A percentile compares a stretch with the other conserved stretches of the same genome.
Evolutionary conservation across 257 asterid genomes (phyloP).

Genomic region (Plantago ovata): DNA sequence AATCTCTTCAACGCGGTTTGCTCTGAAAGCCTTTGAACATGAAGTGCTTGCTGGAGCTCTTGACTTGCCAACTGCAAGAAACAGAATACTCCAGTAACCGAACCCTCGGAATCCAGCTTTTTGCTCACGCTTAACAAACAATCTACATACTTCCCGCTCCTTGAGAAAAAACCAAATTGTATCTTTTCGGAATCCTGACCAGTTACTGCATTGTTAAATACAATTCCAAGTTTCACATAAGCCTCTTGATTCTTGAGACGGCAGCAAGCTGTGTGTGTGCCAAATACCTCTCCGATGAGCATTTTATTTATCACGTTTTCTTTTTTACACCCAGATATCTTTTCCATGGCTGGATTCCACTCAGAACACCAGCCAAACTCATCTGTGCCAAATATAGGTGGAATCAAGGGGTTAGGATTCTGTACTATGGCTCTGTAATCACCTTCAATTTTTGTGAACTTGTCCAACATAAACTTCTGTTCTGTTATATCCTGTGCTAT

Average conservation of each 20-base stretch:
- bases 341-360: constrained; percentile 94
- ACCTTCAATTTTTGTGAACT: constrained; percentile 90
- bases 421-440: constrained; percentile 86
- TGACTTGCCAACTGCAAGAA: constrained; percentile 93
- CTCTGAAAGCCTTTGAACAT: constrained; percentile 63
- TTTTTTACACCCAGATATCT: constrained; percentile 67
- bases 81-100: constrained; percentile 78
- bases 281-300: constrained; percentile 91
- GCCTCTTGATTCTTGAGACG: constrained; percentile 80
- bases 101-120: constrained; percentile 63
- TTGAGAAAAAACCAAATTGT: constrained; percentile 65
- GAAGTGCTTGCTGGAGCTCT: constrained; percentile 92
- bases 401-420: constrained; percentile 84
- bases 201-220: constrained; percentile 66
- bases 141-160: constrained; percentile 63
- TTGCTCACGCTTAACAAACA: constrained; percentile 81
- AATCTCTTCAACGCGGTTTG: constrained; percentile 65
- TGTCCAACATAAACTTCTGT: constrained; percentile 87
- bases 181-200: constrained; percentile 71
- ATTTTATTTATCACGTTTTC: constrained; percentile 78
- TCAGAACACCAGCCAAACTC: constrained; percentile 97
- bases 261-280: constrained; percentile 54
- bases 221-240: constrained; percentile 70
- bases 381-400: constrained; percentile 88
- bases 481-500: constrained; percentile 88